Evolutionary conservation across 192 early-diverging fungal species (phyloP), one percentile per base, ranked within the genome.

Genomic region (Backusella tuberculispora): DNA sequence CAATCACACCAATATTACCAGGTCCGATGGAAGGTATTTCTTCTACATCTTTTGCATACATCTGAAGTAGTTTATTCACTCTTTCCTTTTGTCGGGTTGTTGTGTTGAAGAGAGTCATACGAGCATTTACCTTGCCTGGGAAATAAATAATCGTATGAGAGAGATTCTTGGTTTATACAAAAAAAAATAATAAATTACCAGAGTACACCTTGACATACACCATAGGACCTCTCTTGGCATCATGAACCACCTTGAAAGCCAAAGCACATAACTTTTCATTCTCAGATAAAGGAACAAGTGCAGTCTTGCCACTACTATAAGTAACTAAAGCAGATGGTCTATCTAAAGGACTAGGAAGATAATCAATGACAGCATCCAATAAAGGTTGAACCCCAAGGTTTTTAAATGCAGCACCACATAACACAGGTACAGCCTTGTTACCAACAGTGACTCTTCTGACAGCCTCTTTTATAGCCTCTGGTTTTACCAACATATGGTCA

Each of bases 371-470:
- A 21, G 95, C 95, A 76, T 99, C 95, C 75, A 99, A 85, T 21
- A 98, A 78, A 19, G 95, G 95, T 73, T 99, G 95, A 5, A 99
- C 97, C 14, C 97, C 97, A 15, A 95, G 84, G 71, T 98, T 96
- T 70, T 87, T 90, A 85, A 93, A 96, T 41, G 94, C 83, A 2
- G 96, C 91, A n/a, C 95, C 96, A 46, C 92, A 92, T 7, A 97
- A 80, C 4, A 99, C 95, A 6, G 97, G 96, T 0, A 95, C 89
- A 3, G 86, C 91, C 43, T 82, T 84, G 3, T 90, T 90, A 6
- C 76, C 82, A 24, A 95, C 45, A 0, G 95, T 97, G 6, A 88
- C 81, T 21, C 94, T 76, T 6, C 96, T 87, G 7, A 98, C 75
- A 5, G 95, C 91, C 0, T 80, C 78, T 56, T 87, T 81, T 5